A percentile compares a stretch with the other conserved stretches of the same genome.
Evolutionary conservation across 2,329 filamentous ascomycete species (phyloP).

Genomic region (Verticillium tricorpus): DNA sequence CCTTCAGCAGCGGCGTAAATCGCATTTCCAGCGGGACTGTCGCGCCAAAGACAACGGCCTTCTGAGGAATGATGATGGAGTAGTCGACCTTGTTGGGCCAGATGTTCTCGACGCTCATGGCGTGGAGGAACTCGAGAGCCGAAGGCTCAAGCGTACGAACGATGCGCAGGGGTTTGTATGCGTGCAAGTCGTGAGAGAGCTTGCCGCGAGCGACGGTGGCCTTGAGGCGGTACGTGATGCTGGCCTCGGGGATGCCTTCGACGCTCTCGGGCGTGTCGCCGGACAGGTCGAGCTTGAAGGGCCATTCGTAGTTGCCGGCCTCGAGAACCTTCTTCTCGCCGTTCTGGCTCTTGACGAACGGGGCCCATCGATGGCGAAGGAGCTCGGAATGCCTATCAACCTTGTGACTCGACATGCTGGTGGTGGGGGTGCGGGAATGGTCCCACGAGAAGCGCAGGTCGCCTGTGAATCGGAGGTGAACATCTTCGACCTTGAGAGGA

Average conservation of each 20-base stretch:
- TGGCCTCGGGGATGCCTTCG: conserved; percentile 81
- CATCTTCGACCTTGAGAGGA: conserved; percentile 65
- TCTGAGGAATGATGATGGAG: conserved; percentile 86
- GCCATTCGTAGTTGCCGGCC: conserved; percentile 79
- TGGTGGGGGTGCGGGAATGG: conserved; percentile 48
- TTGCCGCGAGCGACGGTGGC: conserved; percentile 84
- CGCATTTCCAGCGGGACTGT: conserved; percentile 78
- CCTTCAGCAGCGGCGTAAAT: conserved; percentile 84
- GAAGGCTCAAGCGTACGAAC: conserved; percentile 73
- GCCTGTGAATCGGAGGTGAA: conserved; percentile 67
- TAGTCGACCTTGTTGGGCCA: conserved; percentile 99
- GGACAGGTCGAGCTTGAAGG: conserved; percentile 70
- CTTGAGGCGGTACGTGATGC: conserved; percentile 86
- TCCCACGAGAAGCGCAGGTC: conserved; percentile 62
- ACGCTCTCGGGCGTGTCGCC: conserved; percentile 79
- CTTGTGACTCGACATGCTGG: conserved; percentile 53
- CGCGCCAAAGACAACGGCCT: conserved; percentile 93
- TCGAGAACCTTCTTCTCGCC: conserved; percentile 56
- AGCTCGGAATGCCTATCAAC: conserved; percentile 57
- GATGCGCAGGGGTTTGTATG: conserved; percentile 73
- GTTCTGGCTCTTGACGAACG: conserved; percentile 56
- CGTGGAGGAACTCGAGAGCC: conserved; percentile 74
- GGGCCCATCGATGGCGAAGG: conserved; percentile 64
- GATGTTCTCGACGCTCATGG: conserved; percentile 94
- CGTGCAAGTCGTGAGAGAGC: conserved; percentile 79